Evolutionary conservation across 805 yeast species (phyloP).

Genomic region (Debaryomyces hansenii): DNA sequence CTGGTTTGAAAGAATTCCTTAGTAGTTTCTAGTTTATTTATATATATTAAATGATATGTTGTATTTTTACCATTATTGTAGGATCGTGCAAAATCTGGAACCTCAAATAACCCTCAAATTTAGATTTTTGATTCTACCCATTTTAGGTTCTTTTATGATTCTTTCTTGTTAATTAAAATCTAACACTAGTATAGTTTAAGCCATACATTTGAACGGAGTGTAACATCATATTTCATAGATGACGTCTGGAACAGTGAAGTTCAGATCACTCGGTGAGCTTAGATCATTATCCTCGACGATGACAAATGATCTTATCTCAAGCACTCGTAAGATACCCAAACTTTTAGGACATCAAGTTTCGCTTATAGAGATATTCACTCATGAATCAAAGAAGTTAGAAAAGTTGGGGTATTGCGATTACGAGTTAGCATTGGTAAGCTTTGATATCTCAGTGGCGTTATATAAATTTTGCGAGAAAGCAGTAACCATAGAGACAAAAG

Average conservation of each 20-base stretch:
- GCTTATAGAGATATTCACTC: slow-evolving; percentile 34
- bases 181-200: too few relatives aligned
- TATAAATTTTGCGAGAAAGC: slow-evolving; percentile 7
- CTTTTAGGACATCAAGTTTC: slow-evolving; percentile 28
- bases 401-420: slow-evolving; percentile 36
- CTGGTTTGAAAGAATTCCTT: slow-evolving; percentile 52
- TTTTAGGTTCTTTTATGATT: too few relatives aligned
- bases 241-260: slow-evolving; percentile 3
- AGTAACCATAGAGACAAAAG: slow-evolving; percentile 12
- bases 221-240: background rate
- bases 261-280: background rate
- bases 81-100: background rate
- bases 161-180: too few relatives aligned
- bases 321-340: slow-evolving; percentile 13
- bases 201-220: too few relatives aligned
- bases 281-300: background rate
- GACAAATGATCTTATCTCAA: slow-evolving; percentile 8
- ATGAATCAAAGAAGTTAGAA: slow-evolving; percentile 28
- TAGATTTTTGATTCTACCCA: background rate
- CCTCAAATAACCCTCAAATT: background rate
- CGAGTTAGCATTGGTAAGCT: slow-evolving; percentile 34
- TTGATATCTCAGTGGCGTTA: slow-evolving; percentile 12
- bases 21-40: slow-evolving; percentile 3
- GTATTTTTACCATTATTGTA: background rate
- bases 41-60: background rate